phyloP scores from a whole-genome alignment of 2,329 filamentous ascomycete species.

The Paecilomyces sp. region DNA sequence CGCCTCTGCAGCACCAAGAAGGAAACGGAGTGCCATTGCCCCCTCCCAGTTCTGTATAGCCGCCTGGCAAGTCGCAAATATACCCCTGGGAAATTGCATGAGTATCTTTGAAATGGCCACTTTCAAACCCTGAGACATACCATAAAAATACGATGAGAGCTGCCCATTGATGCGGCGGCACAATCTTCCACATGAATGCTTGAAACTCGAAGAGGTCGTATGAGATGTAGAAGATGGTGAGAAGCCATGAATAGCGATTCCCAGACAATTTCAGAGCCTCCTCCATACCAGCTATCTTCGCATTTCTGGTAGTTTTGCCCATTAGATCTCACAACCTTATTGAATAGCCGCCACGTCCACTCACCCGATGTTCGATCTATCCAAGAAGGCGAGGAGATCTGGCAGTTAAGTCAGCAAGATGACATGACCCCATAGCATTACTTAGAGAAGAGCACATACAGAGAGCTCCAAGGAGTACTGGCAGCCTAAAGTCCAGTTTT shows the following conservation, averaged over 20 bases:
- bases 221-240: conserved; percentile 48
- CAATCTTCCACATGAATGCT: conserved; percentile 39
- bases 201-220: conserved; percentile 39
- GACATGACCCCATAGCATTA: neutral
- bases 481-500: conserved; percentile 30
- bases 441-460: conserved; percentile 22
- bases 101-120: conserved; percentile 7
- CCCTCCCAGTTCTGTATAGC: conserved; percentile 38
- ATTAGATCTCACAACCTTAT: neutral
- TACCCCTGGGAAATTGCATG: conserved; percentile 31
- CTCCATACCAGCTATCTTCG: conserved; percentile 47
- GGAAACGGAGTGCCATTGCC: conserved; percentile 43
- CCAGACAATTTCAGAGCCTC: conserved; percentile 42
- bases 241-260: conserved; percentile 43
- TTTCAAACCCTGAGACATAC: conserved; percentile 19
- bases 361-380: conserved; percentile 45
- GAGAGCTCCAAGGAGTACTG: conserved; percentile 29
- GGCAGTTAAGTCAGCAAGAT: conserved; percentile 1
- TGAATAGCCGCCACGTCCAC: neutral
- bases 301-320: conserved; percentile 36
- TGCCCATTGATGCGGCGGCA: conserved; percentile 36
- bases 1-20: conserved; percentile 42
- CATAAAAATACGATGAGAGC: conserved; percentile 35
- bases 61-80: conserved; percentile 42
- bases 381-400: conserved; percentile 43